Conservation (phyloP, 2,329 filamentous ascomycete species). For the Microsporum audouinii region DNA sequence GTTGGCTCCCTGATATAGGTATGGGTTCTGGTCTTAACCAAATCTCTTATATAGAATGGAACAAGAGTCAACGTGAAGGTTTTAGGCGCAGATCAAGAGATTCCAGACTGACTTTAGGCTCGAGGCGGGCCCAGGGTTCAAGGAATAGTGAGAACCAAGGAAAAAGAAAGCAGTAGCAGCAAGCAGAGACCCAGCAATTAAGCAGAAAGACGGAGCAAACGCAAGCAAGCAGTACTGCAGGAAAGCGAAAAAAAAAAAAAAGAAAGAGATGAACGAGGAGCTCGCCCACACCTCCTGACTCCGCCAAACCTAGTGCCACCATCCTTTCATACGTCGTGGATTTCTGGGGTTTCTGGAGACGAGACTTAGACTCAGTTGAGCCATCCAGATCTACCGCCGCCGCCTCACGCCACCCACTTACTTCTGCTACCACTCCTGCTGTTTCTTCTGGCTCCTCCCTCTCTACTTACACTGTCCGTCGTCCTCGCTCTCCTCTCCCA, state of each 20-base stretch:
- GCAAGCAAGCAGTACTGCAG: neutral
- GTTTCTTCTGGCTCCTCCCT: neutral
- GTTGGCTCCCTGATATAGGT: neutral
- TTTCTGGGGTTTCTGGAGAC: slow-evolving; percentile 4
- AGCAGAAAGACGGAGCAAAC: neutral
- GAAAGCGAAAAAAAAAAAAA: neutral
- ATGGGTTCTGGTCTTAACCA: neutral
- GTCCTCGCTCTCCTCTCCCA: neutral
- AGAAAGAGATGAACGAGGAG: neutral
- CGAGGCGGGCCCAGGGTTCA: slow-evolving; percentile 4
- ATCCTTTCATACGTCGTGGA: neutral
- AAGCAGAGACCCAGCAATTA: neutral
- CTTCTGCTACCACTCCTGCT: neutral
- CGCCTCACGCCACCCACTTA: slow-evolving; percentile 4
- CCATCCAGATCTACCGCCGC: slow-evolving; percentile 6
- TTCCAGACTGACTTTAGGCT: slow-evolving; percentile 7
- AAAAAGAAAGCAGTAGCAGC: neutral
- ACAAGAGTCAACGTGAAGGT: neutral
- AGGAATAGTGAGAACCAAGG: slow-evolving; percentile 1
- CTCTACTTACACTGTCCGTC: neutral
- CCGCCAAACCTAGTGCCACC: slow-evolving; percentile 3
- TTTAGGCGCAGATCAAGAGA: slow-evolving; percentile 5
- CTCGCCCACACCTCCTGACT: slow-evolving; percentile 5
- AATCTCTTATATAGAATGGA: neutral
- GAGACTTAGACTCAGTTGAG: neutral